Evolutionary conservation across 345 rosid species (phyloP), one percentile per base, ranked within the genome.

Genomic region (Sisymbrium irio): DNA sequence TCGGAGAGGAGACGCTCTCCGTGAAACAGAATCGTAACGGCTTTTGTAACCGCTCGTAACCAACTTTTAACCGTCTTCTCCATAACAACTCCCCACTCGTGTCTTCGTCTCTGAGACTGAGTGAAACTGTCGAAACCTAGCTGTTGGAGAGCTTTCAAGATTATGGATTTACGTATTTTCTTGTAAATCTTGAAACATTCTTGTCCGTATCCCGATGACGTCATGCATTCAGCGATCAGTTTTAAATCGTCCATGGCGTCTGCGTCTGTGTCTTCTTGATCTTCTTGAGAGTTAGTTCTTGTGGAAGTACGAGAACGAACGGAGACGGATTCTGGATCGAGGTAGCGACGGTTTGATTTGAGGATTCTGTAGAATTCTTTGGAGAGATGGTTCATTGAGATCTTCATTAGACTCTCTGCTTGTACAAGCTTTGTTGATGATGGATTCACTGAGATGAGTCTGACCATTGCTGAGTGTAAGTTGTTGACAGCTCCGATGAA

Each of bases 221-320:
- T 85, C 97, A 89, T 89, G 69, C 92, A 89, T 8, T 87, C 92
- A 0, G 90, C 91, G 18, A 91, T 89, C 36, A 82, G 69, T 41
- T 82, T 89, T 55, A 91, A 49, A 62, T 91, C 88, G 0, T 57
- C 72, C 88, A 82, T 66, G 2, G 80, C 83, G 0, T 78, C 68
- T 7, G 47, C 9, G 36, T 62, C 35, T 84, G 87, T 70, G 85
- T 27, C 63, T 1, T 64, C 55, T 11, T 44, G 14, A 3, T 77
- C 65, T 3, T 61, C 3, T 17, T 62, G 73, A 0, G 78, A 69
- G 2, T 9, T n/a, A n/a, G n/a, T 59, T 12, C 30, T 67, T 6
- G 67, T n/a, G 5, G 74, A 14, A 19, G 54, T 4, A 63, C 80
- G 69, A 3, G 87, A 79, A 13, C 76, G 74, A 9, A 51, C 32